Percentiles rank a stretch among this genome's conserved stretches.
phyloP scores from a whole-genome alignment of 2,329 filamentous ascomycete species.

The Botrytis squamosa region DNA sequence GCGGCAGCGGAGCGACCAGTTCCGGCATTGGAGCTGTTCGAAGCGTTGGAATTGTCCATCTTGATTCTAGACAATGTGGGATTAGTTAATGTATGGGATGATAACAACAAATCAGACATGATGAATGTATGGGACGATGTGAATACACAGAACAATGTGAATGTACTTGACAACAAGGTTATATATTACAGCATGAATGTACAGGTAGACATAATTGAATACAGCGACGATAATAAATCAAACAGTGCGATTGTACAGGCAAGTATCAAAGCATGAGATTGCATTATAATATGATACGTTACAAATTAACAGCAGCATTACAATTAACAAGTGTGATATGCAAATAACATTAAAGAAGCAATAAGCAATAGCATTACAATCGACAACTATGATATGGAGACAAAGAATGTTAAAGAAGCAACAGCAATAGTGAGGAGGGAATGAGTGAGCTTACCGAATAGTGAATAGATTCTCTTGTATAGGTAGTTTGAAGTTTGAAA shows the following conservation, averaged over 20 bases:
- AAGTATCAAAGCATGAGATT: not conserved
- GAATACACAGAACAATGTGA: not conserved
- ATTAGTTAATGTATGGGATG: not conserved
- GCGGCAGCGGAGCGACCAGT: not conserved
- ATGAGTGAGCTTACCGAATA: accelerated
- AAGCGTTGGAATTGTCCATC: not conserved
- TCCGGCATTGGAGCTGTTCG: not conserved
- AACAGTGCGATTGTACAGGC: not conserved
- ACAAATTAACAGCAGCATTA: not conserved
- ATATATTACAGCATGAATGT: not conserved
- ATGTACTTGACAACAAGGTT: not conserved
- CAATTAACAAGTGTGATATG: not conserved
- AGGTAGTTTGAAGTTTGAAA: not conserved
- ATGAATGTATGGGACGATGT: not conserved
- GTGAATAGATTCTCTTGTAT: not conserved
- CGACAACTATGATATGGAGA: not conserved
- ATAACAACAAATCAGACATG: no score
- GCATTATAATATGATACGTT: not conserved
- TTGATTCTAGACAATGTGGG: not conserved
- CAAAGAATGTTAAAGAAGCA: not conserved
- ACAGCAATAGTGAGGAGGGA: not conserved
- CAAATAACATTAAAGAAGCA: not conserved
- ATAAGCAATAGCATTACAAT: not conserved
- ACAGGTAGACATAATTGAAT: accelerated
- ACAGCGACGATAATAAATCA: not conserved